Base-by-base conservation (phyloP, 2,329 filamentous ascomycete species). In the Whalleya microplaca region DNA sequence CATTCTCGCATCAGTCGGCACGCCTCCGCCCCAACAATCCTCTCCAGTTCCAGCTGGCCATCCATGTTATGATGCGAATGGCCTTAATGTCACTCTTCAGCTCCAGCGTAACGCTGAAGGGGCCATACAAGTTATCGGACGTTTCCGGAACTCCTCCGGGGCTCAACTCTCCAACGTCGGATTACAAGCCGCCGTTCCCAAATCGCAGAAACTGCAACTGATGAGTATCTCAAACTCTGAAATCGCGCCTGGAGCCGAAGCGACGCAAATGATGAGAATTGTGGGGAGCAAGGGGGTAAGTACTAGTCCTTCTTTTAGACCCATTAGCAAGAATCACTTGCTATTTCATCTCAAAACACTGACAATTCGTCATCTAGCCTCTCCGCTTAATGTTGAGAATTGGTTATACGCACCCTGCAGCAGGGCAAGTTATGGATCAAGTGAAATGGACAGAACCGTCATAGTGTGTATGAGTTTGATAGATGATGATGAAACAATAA, bases 401-500 rank as follows among this genome's bases (percentile, higher is more conserved):
- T 69, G 87, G 85, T 55, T 98, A 92, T 72, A 79, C 84, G 32
- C 89, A 90, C 73, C 85, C 89, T 55, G 83, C 84, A 55, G 84
- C 80, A 21, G 86, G 86, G 50, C 83, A 88, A 60, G 82, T 96
- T 18, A 89, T 89, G 71, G 95, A 99, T 70, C 93, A 98, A 76
- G 92, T 98, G 56, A 96, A 97, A 78, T 99, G 95, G 95, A 88
- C 90, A 27, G 95, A 99, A 76, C 88, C 92, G 53, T 80, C 76
- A 21, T 68, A 64, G 42, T 7, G 32, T 37, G 4, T 37, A 32
- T 67, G 45, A 61, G 43, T 27, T 54, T 21, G 55, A 54, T 63
- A 58, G 52, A 59, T 27, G 23, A 59, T 27, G 23, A 27, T 45
- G 49, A 41, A 54, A 29, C 27, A 64, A 64, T 59, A 55, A 64